phyloP scores from a whole-genome alignment of 148 eudicot genomes.

The Rhododendron williamsianum region DNA sequence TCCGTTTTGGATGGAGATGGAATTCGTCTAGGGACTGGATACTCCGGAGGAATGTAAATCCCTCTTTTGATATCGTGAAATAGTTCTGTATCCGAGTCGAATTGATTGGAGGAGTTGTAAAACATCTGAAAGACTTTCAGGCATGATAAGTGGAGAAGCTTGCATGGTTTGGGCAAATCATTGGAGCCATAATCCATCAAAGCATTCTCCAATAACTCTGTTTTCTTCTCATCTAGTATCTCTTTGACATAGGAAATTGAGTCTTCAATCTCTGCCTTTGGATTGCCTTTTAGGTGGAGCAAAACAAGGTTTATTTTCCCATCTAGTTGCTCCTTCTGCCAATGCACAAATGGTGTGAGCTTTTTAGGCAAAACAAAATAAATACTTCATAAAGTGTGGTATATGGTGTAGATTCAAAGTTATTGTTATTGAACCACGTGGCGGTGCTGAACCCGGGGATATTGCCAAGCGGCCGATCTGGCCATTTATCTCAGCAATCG shows the following conservation, averaged over 20 bases:
- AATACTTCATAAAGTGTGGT: too few relatives aligned
- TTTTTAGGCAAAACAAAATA: neutral
- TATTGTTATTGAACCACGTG: too few relatives aligned
- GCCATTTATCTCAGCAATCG: too few relatives aligned
- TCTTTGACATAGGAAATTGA: too few relatives aligned
- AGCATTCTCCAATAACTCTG: conserved; percentile 26
- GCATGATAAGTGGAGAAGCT: conserved; percentile 25
- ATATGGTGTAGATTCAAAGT: too few relatives aligned
- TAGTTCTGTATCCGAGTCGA: conserved; percentile 25
- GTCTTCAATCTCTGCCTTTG: neutral
- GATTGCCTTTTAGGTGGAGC: conserved; percentile 30
- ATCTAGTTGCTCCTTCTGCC: conserved; percentile 35
- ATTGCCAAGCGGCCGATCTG: too few relatives aligned
- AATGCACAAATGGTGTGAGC: neutral
- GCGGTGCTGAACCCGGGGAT: too few relatives aligned
- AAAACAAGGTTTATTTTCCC: conserved; percentile 34
- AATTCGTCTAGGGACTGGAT: neutral
- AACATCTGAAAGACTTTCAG: conserved; percentile 42
- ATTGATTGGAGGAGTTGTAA: conserved; percentile 26
- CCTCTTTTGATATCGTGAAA: conserved; percentile 32
- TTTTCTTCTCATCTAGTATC: conserved; percentile 10
- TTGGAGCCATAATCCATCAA: conserved; percentile 9
- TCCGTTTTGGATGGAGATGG: too few relatives aligned
- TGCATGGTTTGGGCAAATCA: conserved; percentile 24
- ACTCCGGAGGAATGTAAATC: conserved; percentile 24